Evolutionary conservation across 148 eudicot genomes (phyloP), one percentile per base, ranked within the genome.

Genomic region (Fagopyrum homotropicum): DNA sequence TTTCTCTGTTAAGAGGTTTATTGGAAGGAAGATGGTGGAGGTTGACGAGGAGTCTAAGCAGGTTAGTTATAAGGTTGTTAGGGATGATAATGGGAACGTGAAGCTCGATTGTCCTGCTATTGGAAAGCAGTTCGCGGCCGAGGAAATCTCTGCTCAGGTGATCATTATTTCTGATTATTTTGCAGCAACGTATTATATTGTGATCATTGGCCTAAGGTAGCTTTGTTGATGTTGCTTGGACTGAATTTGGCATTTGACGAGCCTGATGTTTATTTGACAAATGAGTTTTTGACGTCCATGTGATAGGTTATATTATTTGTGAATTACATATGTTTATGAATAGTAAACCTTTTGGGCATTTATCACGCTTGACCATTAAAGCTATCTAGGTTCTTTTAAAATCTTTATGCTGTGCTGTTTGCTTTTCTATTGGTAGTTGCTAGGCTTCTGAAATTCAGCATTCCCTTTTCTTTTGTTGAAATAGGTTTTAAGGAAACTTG

Each of bases 31-130:
- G 72, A 91, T 92, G 98, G 73, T 80, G n/a, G 98, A 94, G 86
- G 98, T 94, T 19, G 98, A 90, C 75, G 98, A 94, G 80, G 98
- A 94, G 81, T 84, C 89, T 11, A 94, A 94, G 85, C 98, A 91
- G 84, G 97, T 94, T 10, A 88, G 93, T 2, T 94, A 94, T 69
- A 71, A 78, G 44, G 98, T 94, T 29, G 88, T 92, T 0, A 84
- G 93, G 46, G 98, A 94, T 73, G 98, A 90, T 12, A 94, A 94
- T 78, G 97, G 97, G 0, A 91, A 94, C 80, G 97, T 94, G 11
- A 94, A 94, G 83, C 96, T 94, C 16, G 92, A 94, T 35, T 94
- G 98, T 61, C 98, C 98, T 74, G 98, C 98, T 57, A 91, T 94
- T 78, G 96, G 97, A 8, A 91, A 90, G 69, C 88, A 85, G 72